Percentiles rank a stretch among this genome's conserved stretches.
These are phyloP conservation scores for Salix brachista DNA, from an alignment of 345 rosid genomes.

Conservation along the genomic window DNA sequence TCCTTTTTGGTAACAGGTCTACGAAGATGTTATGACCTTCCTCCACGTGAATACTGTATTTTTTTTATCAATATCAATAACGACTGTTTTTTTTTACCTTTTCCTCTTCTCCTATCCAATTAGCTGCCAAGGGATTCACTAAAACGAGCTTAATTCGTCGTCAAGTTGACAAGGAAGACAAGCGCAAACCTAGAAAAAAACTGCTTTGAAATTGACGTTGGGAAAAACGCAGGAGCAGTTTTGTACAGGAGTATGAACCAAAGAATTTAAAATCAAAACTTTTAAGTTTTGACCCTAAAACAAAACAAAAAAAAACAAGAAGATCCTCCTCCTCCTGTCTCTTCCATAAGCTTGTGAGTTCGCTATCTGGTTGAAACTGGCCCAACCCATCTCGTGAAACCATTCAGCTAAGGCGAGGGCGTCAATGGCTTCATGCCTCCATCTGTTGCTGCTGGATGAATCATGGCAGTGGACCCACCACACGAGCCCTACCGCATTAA, in stretches of 20 bases:
- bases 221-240: conserved; percentile 1
- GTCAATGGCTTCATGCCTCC: not conserved
- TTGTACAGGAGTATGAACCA: not conserved
- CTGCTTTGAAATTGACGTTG: not conserved
- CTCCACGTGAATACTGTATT: not conserved
- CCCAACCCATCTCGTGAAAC: not conserved
- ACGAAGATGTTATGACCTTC: not conserved
- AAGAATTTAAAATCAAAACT: not conserved
- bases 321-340: not conserved
- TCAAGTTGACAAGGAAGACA: not conserved
- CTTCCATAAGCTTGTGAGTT: not conserved
- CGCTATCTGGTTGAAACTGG: not conserved
- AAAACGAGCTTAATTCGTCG: not conserved
- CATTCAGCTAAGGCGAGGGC: not conserved
- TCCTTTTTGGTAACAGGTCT: not conserved
- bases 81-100: not conserved
- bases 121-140: not conserved
- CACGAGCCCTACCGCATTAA: not conserved
- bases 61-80: not conserved
- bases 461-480: not conserved
- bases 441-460: not conserved
- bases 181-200: not conserved
- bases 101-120: not conserved
- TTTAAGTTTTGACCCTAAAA: not conserved
- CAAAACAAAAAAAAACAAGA: no score